phyloP scores from a whole-genome alignment of 148 eudicot species.

The Camellia granthamiana region DNA sequence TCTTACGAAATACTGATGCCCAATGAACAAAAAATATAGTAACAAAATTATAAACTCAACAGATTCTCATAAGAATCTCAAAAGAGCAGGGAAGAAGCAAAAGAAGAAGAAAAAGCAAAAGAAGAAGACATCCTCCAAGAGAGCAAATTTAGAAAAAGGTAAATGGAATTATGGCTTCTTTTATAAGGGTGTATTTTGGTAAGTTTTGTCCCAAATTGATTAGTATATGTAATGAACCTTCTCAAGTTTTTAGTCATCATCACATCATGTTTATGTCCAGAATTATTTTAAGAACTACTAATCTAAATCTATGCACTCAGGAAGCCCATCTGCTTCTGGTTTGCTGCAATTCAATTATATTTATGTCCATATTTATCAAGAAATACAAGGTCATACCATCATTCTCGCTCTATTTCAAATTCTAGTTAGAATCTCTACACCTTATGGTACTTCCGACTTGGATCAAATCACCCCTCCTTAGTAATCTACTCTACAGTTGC shows the following conservation, averaged over 20 bases:
- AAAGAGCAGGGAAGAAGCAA: not conserved
- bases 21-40: not conserved
- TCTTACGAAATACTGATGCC: not conserved
- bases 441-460: conserved; percentile 1
- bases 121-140: not conserved
- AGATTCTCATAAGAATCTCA: not conserved
- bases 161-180: not conserved
- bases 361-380: not conserved
- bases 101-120: not conserved
- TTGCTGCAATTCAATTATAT: not conserved
- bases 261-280: not conserved
- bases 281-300: not conserved
- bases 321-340: not conserved
- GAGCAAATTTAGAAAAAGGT: not conserved
- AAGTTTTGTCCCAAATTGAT: not conserved
- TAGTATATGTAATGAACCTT: not conserved
- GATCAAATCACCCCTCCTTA: not conserved
- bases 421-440: not conserved
- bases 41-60: not conserved
- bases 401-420: not conserved
- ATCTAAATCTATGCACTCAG: not conserved
- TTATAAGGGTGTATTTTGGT: not conserved
- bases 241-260: not conserved
- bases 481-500: no score
- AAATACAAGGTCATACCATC: not conserved